Percentiles rank a stretch among this genome's conserved stretches.
Conservation (phyloP, 139 green algal genomes). For the Gonium pectorale region DNA sequence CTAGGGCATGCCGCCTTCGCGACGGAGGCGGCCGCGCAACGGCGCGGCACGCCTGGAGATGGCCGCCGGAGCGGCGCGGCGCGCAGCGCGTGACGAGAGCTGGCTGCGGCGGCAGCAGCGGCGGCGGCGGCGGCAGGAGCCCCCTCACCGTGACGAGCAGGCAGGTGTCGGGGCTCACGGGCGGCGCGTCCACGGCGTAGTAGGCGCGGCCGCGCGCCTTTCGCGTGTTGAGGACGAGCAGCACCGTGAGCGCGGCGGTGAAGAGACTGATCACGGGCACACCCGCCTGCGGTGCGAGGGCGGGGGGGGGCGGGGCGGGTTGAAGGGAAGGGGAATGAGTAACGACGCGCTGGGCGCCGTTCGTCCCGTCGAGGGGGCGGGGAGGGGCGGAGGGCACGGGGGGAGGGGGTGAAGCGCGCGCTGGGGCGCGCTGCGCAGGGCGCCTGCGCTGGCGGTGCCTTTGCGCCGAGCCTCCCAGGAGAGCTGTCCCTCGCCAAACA, state of each 20-base stretch:
- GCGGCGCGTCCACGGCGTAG: constrained; percentile 15
- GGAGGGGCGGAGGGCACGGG: neutral
- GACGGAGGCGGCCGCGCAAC: too few relatives aligned
- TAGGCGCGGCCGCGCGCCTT: constrained; percentile 21
- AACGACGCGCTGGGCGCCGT: too few relatives aligned
- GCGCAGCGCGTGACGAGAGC: too few relatives aligned
- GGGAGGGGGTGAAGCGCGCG: neutral
- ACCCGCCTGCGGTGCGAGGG: neutral
- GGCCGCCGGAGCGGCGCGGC: too few relatives aligned
- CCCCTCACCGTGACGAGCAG: constrained; percentile 14
- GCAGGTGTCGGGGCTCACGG: constrained; percentile 16
- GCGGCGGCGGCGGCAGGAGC: neutral
- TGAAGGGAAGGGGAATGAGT: neutral
- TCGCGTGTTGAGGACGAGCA: constrained; percentile 1
- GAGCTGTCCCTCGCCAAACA: neutral
- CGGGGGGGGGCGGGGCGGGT: neutral
- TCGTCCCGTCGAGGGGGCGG: too few relatives aligned
- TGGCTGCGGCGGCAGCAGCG: neutral
- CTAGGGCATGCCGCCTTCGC: too few relatives aligned
- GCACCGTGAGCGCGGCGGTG: neutral
- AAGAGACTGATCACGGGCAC: constrained; percentile 6
- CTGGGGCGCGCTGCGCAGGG: neutral
- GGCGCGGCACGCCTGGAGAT: too few relatives aligned
- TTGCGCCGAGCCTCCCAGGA: neutral
- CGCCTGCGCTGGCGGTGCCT: too few relatives aligned